Base-by-base conservation (phyloP, 83 land plant species). In the Isoetes engelmannii region DNA sequence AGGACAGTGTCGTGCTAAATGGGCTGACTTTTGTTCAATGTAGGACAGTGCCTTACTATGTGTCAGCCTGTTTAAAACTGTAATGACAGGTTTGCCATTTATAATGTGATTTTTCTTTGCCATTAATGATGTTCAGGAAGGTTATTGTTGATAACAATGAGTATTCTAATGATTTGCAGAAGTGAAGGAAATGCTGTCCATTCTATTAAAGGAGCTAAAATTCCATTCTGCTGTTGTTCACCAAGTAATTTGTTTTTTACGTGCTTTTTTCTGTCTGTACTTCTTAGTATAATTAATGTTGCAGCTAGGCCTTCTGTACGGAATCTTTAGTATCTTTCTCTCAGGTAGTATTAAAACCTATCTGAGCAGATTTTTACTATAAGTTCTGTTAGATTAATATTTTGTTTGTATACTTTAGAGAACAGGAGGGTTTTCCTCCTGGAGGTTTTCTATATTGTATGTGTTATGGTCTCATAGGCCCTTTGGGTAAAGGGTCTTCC, bases 171-270 rank as follows among this genome's bases (percentile, higher is more conserved):
- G 54, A 10, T 15, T 48, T 64, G 67, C 85, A 92, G 98, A 94
- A 72, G 85, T 87, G 43, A 94, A 90, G 74, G 98, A 94, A 68
- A 60, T 86, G 61, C 71, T 93, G 44, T 75, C 96, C 0, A 80
- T 93, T 67, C 78, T 90, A 17, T 68, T 93, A 79, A 77, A 78
- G 45, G 96, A 90, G 56, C 78, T 93, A 71, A 69, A 77, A 17
- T 90, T 93, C 78, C 79, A 77, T 69, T 74, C 88, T 49, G 96
- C 95, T 47, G 98, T 93, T 20, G 81, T 90, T 4, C 92, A 90
- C 56, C 98, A 92, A 92, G 98, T 92, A 67, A 47, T 66, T 44
- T 5, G 54, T 64, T 44, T 60, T 60, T n/a, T 60, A n/a, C 21
- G 3, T 60, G 10, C 10, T 8, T 1, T 15, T 8, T 60, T 13